Conservation (phyloP, 345 rosid species). For the Durio zibethinus region DNA sequence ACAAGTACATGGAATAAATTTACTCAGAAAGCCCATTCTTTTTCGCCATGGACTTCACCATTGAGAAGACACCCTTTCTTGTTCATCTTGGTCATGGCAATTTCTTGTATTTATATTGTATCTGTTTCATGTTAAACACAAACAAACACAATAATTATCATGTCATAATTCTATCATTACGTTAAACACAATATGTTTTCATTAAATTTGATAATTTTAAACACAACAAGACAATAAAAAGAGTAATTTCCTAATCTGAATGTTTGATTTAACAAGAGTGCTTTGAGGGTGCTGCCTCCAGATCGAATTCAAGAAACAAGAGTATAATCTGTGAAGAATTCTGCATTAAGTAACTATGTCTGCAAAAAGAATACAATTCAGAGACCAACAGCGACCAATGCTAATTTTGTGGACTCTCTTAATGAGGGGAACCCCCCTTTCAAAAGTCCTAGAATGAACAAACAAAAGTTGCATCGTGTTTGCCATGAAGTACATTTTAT, state of each 20-base stretch:
- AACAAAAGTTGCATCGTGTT: not conserved
- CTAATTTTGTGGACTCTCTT: slow-evolving; percentile 1
- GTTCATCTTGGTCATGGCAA: not conserved
- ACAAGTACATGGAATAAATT: not conserved
- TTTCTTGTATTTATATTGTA: too few relatives aligned
- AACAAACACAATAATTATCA: too few relatives aligned
- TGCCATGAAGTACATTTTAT: slow-evolving; percentile 2
- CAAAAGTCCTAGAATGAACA: not conserved
- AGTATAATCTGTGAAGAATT: too few relatives aligned
- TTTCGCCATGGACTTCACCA: not conserved
- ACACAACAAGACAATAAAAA: too few relatives aligned
- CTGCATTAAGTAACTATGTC: not conserved
- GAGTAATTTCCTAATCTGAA: not conserved
- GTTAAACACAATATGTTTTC: too few relatives aligned
- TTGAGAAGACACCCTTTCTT: not conserved
- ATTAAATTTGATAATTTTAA: too few relatives aligned
- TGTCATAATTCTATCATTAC: too few relatives aligned
- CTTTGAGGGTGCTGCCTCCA: not conserved
- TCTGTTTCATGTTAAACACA: too few relatives aligned
- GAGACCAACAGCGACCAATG: not conserved
- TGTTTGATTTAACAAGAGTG: not conserved
- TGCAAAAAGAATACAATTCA: slow-evolving; percentile 15
- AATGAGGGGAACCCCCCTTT: not conserved
- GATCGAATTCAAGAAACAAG: too few relatives aligned
- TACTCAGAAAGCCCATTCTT: not conserved